Evolutionary conservation across 1,139 yeast species (phyloP).

Genomic region (Hanseniaspora uvarum): DNA sequence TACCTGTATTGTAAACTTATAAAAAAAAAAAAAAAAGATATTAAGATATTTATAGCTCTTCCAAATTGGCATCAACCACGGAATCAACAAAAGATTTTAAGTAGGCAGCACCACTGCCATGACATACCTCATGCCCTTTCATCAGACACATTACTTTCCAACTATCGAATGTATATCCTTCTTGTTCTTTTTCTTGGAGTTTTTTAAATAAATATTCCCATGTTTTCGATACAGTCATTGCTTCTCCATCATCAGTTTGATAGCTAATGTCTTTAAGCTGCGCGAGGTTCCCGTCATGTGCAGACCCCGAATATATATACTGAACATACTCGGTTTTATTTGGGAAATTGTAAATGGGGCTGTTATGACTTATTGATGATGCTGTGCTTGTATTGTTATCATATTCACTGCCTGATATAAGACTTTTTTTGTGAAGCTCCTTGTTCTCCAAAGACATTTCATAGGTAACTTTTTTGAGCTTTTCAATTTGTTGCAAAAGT

Average conservation of each 20-base stretch:
- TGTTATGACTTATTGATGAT: not conserved
- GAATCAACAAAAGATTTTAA: constrained; percentile 36
- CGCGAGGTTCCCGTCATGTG: constrained; percentile 17
- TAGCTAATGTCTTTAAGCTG: constrained; percentile 12
- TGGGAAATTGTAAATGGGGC: constrained; percentile 26
- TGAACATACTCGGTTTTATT: constrained; percentile 23
- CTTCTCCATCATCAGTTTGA: constrained; percentile 26
- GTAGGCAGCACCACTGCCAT: constrained; percentile 79
- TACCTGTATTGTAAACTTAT: not conserved
- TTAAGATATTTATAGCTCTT: not conserved
- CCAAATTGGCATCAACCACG: not conserved
- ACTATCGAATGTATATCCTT: constrained; percentile 41
- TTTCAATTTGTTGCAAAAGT: constrained; percentile 46
- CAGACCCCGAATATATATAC: constrained; percentile 17
- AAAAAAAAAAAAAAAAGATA: too few relatives aligned
- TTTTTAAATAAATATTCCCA: constrained; percentile 60
- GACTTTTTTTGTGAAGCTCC: constrained; percentile 32
- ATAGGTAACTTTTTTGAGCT: constrained; percentile 44
- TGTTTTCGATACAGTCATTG: constrained; percentile 65
- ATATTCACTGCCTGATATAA: not conserved
- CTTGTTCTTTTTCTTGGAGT: constrained; percentile 41
- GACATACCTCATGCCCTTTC: constrained; percentile 63
- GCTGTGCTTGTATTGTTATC: constrained; percentile 12
- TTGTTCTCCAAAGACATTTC: constrained; percentile 53
- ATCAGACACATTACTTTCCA: constrained; percentile 47